Base-by-base conservation (phyloP, 805 yeast genomes). In the Wickerhamomyces alni region DNA sequence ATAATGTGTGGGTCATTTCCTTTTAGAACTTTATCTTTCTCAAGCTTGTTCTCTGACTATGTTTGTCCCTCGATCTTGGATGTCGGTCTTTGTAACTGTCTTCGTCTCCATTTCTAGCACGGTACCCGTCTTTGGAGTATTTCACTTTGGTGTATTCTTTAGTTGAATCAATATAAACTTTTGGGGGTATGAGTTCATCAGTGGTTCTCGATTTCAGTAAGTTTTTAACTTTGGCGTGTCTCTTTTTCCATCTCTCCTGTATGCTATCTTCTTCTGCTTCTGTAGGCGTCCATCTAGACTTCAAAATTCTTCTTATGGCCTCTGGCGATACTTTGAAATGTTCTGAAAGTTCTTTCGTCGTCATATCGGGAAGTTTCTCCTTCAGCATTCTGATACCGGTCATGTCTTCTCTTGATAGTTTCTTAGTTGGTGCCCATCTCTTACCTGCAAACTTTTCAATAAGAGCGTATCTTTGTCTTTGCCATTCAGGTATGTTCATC, bases 291-390 rank as follows among this genome's bases (percentile, higher is more conserved):
- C 95, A 89, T 29, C 71, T 76, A 5, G 91, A 80, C 55, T 77
- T 80, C 47, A 89, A 57, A 16, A 89, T 87, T 46, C 95, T 72
- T 42, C 95, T 67, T 2, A 88, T 74, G 0, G 89, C 85, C 48
- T 88, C 94, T 1, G 94, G 91, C 1, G 93, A 82, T 5, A 87
- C 70, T 36, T 72, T 66, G 60, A 82, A 88, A 53, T 72, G 72
- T 25, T 72, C 65, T 0, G 87, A 82, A 6, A 89, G 57, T 32
- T 77, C 81, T 3, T 65, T 63, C 2, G 81, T 70, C 4, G 72
- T 74, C 38, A 84, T 46, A n/a, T 73, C 68, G 0, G 96, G 96
- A 45, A 65, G 52, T 22, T 70, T 64, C 12, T 59, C 60, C 49
- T 77, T 82, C 35, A 87, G 50, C 5, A 66, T 56, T 39, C 84